These are phyloP conservation scores for Abortiporus biennis DNA, from an alignment of 1,284 basidiomycete genomes.

Conservation along the genomic window DNA sequence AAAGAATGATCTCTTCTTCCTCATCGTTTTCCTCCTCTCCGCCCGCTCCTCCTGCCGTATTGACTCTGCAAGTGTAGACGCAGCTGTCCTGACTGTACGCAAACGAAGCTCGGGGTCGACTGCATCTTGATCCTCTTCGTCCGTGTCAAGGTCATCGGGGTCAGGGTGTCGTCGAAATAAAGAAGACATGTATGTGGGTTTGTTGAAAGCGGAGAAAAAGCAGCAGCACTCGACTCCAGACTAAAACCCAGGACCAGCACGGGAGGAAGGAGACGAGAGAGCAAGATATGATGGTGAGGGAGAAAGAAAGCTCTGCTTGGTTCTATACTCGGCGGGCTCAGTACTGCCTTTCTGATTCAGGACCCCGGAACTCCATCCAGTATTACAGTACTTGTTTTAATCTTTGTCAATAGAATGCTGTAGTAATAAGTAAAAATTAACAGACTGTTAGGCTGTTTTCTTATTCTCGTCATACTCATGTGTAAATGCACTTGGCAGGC, in stretches of 20 bases:
- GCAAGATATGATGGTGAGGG: too few species aligned
- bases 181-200: constrained; percentile 14
- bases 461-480: too few species aligned
- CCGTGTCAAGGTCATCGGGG: constrained; percentile 33
- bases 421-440: too few species aligned
- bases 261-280: constrained; percentile 9
- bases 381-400: too few species aligned
- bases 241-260: constrained; percentile 22
- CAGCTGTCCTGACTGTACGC: constrained; percentile 83
- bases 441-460: too few species aligned
- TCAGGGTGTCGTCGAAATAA: constrained; percentile 21
- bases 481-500: too few species aligned
- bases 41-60: constrained; percentile 72
- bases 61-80: constrained; percentile 83
- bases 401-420: too few species aligned
- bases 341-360: too few species aligned
- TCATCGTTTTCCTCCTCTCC: constrained; percentile 53
- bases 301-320: too few species aligned
- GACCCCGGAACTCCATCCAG: too few species aligned
- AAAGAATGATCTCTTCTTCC: constrained; percentile 59
- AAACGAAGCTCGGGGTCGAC: constrained; percentile 85
- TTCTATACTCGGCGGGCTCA: too few species aligned
- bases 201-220: not conserved
- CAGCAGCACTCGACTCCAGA: too few species aligned
- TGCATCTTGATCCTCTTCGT: constrained; percentile 51